Evolutionary conservation across 129 eudicot genomes (phyloP), one percentile per base, ranked within the genome.

Genomic region (Saussurea involucrata): DNA sequence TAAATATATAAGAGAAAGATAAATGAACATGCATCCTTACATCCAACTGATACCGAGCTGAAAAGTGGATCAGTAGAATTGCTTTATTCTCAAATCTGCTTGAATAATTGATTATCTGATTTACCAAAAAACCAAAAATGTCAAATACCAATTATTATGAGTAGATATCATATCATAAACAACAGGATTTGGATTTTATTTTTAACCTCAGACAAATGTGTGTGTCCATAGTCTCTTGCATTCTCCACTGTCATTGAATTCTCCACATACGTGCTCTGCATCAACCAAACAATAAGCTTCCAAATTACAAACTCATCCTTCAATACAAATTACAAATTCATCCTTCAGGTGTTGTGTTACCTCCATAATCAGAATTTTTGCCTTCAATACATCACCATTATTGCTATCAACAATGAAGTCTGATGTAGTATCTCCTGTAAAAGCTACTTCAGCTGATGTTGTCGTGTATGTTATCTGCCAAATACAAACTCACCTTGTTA

Each of bases 201-300:
- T n/a, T n/a, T 70, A 31, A 95, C 99, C 99, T 95, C 99, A 42
- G 99, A 86, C 66, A 95, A 85, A 77, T 92, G 99, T 32, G 89
- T 90, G 83, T 95, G 99, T 57, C 99, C 99, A 74, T 86, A 92
- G 3, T 95, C 99, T 80, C 97, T 90, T 72, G 99, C 99, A 76
- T 89, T 83, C 82, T 92, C 95, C 75, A 90, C 91, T 5, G 89
- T 70, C 78, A 76, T 83, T 46, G 87, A 17, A 72, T 85, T 75
- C 40, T 92, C 97, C 28, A 95, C 91, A 68, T 71, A 95, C 20
- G 99, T 95, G 83, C 95, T 83, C 99, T 95, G 75, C 77, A 76
- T 55, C 11, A 55, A 3, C 17, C 1, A 29, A 9, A 63, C 10
- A 82, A 71, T 49, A 44, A 44, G 18, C 5, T 13, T 44, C 6